phyloP scores from a whole-genome alignment of 805 yeast genomes.

The Suhomyces vadensis region DNA sequence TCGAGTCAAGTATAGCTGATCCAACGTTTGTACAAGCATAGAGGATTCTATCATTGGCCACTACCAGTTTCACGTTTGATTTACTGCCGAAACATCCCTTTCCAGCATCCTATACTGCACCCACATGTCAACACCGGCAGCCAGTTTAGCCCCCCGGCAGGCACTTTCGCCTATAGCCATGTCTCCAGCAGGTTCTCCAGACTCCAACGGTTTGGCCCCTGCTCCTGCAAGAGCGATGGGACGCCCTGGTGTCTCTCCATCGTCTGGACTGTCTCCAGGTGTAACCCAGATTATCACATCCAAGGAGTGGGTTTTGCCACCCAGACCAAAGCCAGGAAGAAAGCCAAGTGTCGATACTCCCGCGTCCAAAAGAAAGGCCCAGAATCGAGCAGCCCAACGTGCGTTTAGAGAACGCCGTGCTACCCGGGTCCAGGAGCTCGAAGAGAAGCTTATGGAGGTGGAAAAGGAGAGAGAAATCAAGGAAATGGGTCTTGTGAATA shows the following conservation, averaged over 20 bases:
- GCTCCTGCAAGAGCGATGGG: not conserved
- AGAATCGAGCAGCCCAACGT: constrained; percentile 90
- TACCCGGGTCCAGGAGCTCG: constrained; percentile 75
- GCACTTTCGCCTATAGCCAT: constrained; percentile 17
- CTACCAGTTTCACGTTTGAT: not conserved
- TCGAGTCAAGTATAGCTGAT: no score
- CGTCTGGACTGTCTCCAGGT: constrained; percentile 5
- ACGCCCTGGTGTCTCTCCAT: not conserved
- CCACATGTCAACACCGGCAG: constrained; percentile 6
- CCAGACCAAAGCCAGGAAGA: constrained; percentile 60
- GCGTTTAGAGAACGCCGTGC: constrained; percentile 90
- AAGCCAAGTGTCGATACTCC: constrained; percentile 76
- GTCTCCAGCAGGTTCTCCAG: constrained; percentile 7
- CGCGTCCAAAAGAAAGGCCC: constrained; percentile 83
- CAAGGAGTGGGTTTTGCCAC: constrained; percentile 61
- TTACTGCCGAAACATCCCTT: not conserved
- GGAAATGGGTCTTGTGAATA: constrained; percentile 55
- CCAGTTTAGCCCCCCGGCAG: constrained; percentile 15
- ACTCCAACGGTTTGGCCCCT: constrained; percentile 6
- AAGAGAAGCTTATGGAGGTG: constrained; percentile 62
- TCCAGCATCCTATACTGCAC: not conserved
- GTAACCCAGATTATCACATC: constrained; percentile 55
- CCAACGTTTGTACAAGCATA: not conserved
- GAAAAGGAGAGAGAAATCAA: constrained; percentile 65
- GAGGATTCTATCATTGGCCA: not conserved